Evolutionary conservation across 805 yeast genomes (phyloP), one percentile per base, ranked within the genome.

Genomic region (Ogataea glucozyma): DNA sequence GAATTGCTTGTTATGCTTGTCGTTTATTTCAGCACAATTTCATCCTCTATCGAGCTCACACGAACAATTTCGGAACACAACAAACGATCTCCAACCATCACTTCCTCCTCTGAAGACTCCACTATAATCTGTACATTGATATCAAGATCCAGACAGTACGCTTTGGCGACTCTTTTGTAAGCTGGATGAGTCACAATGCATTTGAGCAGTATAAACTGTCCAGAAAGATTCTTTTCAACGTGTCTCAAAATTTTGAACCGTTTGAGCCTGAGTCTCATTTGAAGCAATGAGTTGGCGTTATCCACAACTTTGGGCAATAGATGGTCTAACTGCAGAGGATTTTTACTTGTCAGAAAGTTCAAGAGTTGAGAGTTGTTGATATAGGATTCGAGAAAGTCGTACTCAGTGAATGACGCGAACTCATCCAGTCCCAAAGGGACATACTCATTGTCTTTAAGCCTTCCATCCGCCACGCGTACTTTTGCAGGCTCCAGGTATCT

Each of bases 101-200:
- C 41, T 14, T 69, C 56, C 13, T 56, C 54, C 11, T 57, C 50
- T 7, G 47, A 40, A 3, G 31, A 33, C 13, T 49, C 58, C 31
- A 51, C 50, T 42, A 44, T 49, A 10, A 77, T 56, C n/a, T 73
- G 75, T 16, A 78, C 75, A 41, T 70, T 76, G 10, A 73, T 51
- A 17, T 69, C 74, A 23, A 74, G 56, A 22, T 76, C 78, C 39
- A 58, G 49, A 47, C 84, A 78, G 53, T 65, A 76, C 0, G 70
- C 83, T 29, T 60, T 60, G n/a, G 67, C 67, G 1, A 73, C 33
- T 2, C 51, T 57, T 1, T 58, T 48, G 4, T 47, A 31, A 12
- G 52, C 57, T 8, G 63, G 57, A 10, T 69, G 68, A 3, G 72
- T 64, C n/a, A 79, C 52, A 3, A 71, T 56, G 53, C 84, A 78